Percentiles rank a stretch among this genome's conserved stretches.
phyloP scores from a whole-genome alignment of 345 rosid genomes.

The Lumnitzera racemosa region DNA sequence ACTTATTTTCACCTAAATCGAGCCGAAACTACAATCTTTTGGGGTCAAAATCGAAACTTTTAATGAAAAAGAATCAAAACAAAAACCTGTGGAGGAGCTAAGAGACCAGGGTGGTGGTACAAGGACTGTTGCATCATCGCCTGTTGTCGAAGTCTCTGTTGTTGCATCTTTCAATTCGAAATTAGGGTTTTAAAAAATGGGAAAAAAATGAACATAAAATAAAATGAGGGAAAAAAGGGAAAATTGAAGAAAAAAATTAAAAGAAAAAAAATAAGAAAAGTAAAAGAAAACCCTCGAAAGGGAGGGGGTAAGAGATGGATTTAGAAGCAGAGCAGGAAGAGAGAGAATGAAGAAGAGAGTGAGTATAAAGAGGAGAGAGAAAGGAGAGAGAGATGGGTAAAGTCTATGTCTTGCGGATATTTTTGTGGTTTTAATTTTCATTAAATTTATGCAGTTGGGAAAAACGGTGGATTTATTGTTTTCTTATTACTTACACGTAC shows the following conservation, averaged over 20 bases:
- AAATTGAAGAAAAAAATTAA: not conserved
- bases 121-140: constrained; percentile 51
- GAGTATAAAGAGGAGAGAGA: constrained; percentile 3
- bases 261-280: not conserved
- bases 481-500: too few species aligned
- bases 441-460: too few species aligned
- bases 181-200: not conserved
- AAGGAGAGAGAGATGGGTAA: too few species aligned
- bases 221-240: not conserved
- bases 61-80: not conserved
- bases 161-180: constrained; percentile 35
- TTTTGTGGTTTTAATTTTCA: too few species aligned
- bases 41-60: not conserved
- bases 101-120: constrained; percentile 41
- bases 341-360: not conserved
- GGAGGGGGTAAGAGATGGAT: constrained; percentile 11
- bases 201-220: not conserved
- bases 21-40: not conserved
- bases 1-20: not conserved
- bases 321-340: not conserved
- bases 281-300: constrained; percentile 19
- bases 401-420: too few species aligned
- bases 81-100: constrained; percentile 53
- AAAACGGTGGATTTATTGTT: too few species aligned
- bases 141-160: constrained; percentile 53